Evolutionary conservation across 1,139 yeast genomes (phyloP), one percentile per base, ranked within the genome.

Genomic region (Saccharomyces hybrid): DNA sequence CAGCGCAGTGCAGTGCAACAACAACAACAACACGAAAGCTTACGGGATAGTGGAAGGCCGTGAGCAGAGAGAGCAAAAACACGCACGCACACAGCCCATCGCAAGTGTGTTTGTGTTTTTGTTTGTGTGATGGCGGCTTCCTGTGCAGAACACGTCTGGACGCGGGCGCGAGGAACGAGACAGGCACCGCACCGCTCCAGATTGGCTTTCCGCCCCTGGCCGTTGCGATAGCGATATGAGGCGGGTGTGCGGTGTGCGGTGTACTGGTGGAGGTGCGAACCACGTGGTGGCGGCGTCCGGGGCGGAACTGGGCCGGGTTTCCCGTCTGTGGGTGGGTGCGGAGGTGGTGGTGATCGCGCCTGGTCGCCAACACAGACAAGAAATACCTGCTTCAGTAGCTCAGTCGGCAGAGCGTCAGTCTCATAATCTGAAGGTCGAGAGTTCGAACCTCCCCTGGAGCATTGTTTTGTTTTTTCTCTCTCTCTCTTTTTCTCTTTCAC

Each of bases 391-490:
- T 70, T 64, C 73, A 67, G 73, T 71, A 70, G 74, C 74, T 70
- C 74, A 71, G 74, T 70, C 69, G 74, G 74, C 65, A 70, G 74
- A 70, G 74, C 74, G 74, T 71, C 73, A 71, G 74, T 71, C 74
- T 71, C 74, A 70, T 71, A 71, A 70, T 71, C 74, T 71, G 73
- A 71, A 71, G 76, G 76, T 73, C 76, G 76, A 73, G 75, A 73
- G 76, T 73, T 73, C 76, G 76, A 73, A 70, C 80, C 81, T 77
- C 79, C 80, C 80, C 79, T 73, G 78, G 79, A 77, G 80, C 81
- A 77, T 41, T 58, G 61, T 61, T 65, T 65, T 66, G 63, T 56
- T 9, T 28, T 9, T 9, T 9, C 31, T 13, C 32, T 9, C 5
- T 13, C 9, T 13, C 5, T 30, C 23, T 20, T 20, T 20, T 20